Base-by-base conservation (phyloP, 1,284 basidiomycete genomes). In the Athelia psychrophila region DNA sequence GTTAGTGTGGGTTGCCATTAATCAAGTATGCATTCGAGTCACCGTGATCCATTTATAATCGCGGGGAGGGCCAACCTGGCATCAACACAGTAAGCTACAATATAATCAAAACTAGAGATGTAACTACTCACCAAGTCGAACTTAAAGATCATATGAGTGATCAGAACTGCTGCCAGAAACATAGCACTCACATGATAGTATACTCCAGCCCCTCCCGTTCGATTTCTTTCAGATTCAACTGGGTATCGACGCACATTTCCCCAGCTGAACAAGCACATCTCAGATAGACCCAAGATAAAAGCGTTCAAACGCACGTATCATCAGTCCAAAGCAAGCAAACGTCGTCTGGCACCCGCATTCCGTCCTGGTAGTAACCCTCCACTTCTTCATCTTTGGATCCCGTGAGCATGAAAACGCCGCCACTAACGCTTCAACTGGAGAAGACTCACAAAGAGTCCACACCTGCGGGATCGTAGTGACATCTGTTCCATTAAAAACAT, bases 41-140 rank as follows among this genome's bases (percentile, higher is more conserved):
- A 78, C 79, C 18, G 73, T 72, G 32, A 83, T 79, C 81, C 81
- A 84, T 59, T 84, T 83, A 67, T 81, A 84, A 61, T 83, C 76
- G 46, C 78, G 67, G 3, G 79, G 77, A 55, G 73, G 72, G 15
- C 80, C 81, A 40, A 83, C 80, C 71, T 81, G 54, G 8, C 36
- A 12, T 20, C 16, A 23, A 53, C 23, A 33, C 16, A 48, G 47
- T 18, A 16, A 15, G 42, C 1, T n/a, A 19, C 44, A 36, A 13
- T n/a, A 33, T 44, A 4, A 20, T 20, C 45, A 4, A 44, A 30
- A 32, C n/a, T 42, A 32, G 22, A 47, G 30, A 6, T 33, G n/a
- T 30, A 30, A 13, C 19, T 12, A 50, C 68, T 49, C 54, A 77
- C 77, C 60, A 75, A 78, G 61, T 80, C 79, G 50, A 78, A 64